phyloP scores from a whole-genome alignment of 257 asterid genomes.

The Paulownia fortunei region DNA sequence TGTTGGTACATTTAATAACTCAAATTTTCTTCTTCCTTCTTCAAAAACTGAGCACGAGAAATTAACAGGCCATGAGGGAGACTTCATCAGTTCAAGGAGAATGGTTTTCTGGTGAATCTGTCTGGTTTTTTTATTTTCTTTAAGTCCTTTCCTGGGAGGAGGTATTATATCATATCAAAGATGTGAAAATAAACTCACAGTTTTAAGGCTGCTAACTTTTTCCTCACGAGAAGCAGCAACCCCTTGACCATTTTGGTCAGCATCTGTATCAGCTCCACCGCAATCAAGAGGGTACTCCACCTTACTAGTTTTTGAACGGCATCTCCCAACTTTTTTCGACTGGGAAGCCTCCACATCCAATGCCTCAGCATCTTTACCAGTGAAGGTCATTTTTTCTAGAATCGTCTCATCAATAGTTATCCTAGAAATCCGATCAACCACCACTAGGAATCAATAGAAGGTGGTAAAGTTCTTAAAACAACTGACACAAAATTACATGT shows the following conservation, averaged over 20 bases:
- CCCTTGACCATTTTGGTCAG: conserved; percentile 86
- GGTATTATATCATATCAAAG: conserved; percentile 15
- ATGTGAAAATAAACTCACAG: conserved; percentile 59
- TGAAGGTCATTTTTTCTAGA: conserved; percentile 40
- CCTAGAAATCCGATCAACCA: conserved; percentile 42
- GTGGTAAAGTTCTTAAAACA: background rate
- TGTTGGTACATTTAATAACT: conserved; percentile 5
- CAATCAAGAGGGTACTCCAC: conserved; percentile 75
- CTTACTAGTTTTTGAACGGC: conserved; percentile 68
- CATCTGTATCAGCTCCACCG: conserved; percentile 72
- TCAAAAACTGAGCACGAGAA: background rate
- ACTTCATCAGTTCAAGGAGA: conserved; percentile 21
- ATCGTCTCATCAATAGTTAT: conserved; percentile 41
- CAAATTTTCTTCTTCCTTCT: background rate
- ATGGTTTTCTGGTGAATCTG: background rate
- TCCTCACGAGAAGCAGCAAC: conserved; percentile 81
- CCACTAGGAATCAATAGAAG: conserved; percentile 14
- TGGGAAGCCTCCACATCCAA: conserved; percentile 71
- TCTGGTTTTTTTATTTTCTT: background rate
- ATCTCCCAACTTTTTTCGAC: conserved; percentile 62
- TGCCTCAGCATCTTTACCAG: conserved; percentile 66
- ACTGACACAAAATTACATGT: background rate
- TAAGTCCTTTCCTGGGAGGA: background rate
- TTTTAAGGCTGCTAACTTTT: conserved; percentile 98
- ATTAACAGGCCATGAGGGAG: background rate